phyloP scores from a whole-genome alignment of 1,284 basidiomycete genomes.

The Bondarzewia mesenterica region DNA sequence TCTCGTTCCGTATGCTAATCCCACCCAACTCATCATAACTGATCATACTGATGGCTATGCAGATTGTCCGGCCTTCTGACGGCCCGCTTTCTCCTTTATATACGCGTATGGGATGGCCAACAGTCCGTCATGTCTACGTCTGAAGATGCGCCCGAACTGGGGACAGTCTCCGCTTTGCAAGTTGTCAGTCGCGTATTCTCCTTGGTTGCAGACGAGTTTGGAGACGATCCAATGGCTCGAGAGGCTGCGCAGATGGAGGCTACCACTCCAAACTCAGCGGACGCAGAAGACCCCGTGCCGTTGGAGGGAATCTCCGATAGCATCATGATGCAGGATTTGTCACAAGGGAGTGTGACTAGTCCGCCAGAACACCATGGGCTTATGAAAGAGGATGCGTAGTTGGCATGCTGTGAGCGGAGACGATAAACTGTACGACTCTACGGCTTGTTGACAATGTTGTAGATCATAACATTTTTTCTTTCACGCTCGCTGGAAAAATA shows the following conservation, averaged over 20 bases:
- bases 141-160: not conserved
- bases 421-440: no score
- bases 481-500: no score
- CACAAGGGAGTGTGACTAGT: no score
- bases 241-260: not conserved
- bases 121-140: not conserved
- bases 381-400: no score
- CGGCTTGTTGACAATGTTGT: no score
- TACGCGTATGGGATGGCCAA: slow-evolving; percentile 19
- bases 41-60: slow-evolving; percentile 1
- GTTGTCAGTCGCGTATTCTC: not conserved
- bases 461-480: no score
- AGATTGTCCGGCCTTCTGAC: slow-evolving; percentile 27
- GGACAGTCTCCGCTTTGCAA: not conserved
- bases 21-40: not conserved
- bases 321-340: no score
- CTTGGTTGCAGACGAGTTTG: slow-evolving; percentile 12
- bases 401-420: no score
- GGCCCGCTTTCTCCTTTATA: slow-evolving; percentile 25
- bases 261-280: no score
- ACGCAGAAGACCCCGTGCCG: no score
- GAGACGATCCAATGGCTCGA: slow-evolving; percentile 9
- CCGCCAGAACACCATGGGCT: no score
- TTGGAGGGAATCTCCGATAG: no score
- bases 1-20: slow-evolving; percentile 19